Percentiles rank a stretch among this genome's conserved stretches.
Conservation (phyloP, 306 rosid species). For the Ziziphus jujuba region DNA sequence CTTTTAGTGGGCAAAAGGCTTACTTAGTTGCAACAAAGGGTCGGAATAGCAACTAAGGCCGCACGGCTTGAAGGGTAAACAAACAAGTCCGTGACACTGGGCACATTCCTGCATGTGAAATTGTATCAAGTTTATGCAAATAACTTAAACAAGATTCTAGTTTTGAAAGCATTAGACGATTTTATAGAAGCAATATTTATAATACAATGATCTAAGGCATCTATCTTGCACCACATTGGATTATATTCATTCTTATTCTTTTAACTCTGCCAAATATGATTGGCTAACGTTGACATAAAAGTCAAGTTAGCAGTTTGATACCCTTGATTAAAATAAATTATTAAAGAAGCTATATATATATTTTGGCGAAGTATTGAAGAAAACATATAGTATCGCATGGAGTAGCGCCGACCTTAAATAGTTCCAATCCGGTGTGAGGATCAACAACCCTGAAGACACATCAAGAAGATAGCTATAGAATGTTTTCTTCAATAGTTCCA, state of each 20-base stretch:
- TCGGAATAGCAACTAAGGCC: no score
- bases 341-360: no score
- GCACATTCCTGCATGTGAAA: constrained; percentile 72
- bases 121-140: not conserved
- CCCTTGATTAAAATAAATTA: not conserved
- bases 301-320: not conserved
- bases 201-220: no score
- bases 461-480: constrained; percentile 87
- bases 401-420: constrained; percentile 77
- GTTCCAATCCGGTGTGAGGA: constrained; percentile 93
- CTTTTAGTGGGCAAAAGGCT: no score
- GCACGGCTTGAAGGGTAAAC: no score
- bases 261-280: no score
- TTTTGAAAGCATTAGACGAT: not conserved
- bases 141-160: not conserved
- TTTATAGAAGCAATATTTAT: no score
- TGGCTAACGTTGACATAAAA: not conserved
- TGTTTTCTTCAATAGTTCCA: constrained; percentile 90
- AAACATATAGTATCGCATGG: not conserved
- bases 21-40: no score
- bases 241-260: no score
- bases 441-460: constrained; percentile 97
- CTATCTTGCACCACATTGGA: no score
- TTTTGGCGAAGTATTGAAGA: no score
- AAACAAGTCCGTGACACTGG: no score